Evolutionary conservation across 805 yeast genomes (phyloP), one percentile per base, ranked within the genome.

Genomic region (Monosporozyma aquatica): DNA sequence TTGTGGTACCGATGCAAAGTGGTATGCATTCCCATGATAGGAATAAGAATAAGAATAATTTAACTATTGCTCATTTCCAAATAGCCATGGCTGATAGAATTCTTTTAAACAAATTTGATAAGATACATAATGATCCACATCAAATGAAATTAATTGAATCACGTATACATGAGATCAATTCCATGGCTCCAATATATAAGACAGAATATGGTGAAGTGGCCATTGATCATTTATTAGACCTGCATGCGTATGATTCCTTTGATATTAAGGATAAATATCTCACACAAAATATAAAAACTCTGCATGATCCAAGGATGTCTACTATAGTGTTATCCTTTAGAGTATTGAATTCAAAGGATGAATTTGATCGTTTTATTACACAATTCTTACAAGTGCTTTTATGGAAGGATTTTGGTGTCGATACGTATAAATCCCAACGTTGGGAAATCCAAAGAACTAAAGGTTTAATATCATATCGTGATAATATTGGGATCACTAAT

Each of bases 51-150:
- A 22, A 33, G n/a, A 66, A 64, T 24, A 66, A 71, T 5, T 56
- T 78, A 11, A 81, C 95, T 0, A 82, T 95, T 2, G 97, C 97
- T 0, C 87, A 83, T 56, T 68, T 86, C 25, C 98, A 92, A 64
- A 73, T 92, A 17, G 95, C 95, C 0, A 66, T 87, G 57, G 96
- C 97, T 0, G 98, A 92, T 60, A 76, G 76, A 5, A 69, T 92
- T 0, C 54, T 92, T 9, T 49, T 92, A 46, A 92, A 92, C 64
- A 92, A 92, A 60, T 61, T 75, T 33, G 98, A 92, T 54, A 69
- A 61, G 14, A 49, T 75, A 3, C 59, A 65, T 7, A 46, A 49
- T 1, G 34, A 28, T 11, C 17, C 36, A 7, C 49, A 50, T 4
- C 41, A 45, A 1, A 8, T 28, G 14, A 50, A 49, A 0, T 48